Evolutionary conservation across 495 filamentous ascomycete genomes (phyloP).

Genomic region (Friedmanniomyces simplex): DNA sequence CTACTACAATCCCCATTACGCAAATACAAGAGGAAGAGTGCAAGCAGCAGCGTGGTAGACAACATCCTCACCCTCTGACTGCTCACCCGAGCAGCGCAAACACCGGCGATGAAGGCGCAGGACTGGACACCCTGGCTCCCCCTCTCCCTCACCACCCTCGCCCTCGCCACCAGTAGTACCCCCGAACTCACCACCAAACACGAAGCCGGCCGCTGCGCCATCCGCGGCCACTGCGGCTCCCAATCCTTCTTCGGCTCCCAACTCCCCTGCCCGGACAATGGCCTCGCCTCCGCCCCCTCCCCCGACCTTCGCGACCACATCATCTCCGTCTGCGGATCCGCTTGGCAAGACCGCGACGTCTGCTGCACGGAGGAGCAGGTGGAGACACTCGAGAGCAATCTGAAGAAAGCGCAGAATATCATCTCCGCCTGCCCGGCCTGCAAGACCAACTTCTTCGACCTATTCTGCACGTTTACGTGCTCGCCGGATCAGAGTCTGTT

Average conservation of each 20-base stretch:
- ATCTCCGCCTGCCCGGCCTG: slow-evolving; percentile 91
- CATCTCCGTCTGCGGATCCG: slow-evolving; percentile 71
- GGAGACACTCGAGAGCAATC: slow-evolving; percentile 62
- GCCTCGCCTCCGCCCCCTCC: slow-evolving; percentile 60
- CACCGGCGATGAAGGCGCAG: neutral
- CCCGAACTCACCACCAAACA: slow-evolving; percentile 51
- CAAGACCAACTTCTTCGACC: slow-evolving; percentile 93
- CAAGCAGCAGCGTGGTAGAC: neutral
- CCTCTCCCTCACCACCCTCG: neutral
- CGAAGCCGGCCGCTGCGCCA: slow-evolving; percentile 80
- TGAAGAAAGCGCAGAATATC: slow-evolving; percentile 76
- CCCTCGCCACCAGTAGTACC: neutral
- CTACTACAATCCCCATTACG: neutral
- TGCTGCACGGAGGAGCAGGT: slow-evolving; percentile 84
- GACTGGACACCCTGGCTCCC: slow-evolving; percentile 5
- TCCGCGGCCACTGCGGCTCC: slow-evolving; percentile 83
- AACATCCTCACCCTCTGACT: neutral
- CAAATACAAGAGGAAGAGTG: neutral
- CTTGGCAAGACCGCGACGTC: slow-evolving; percentile 72
- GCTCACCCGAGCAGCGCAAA: neutral
- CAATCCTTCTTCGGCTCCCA: slow-evolving; percentile 77
- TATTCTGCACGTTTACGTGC: slow-evolving; percentile 96
- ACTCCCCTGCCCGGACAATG: slow-evolving; percentile 92
- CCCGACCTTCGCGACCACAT: slow-evolving; percentile 60
- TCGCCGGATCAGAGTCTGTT: slow-evolving; percentile 94